Evolutionary conservation across 768 basidiomycete genomes (phyloP), one percentile per base, ranked within the genome.

Genomic region (Leucosporidium yakuticum): DNA sequence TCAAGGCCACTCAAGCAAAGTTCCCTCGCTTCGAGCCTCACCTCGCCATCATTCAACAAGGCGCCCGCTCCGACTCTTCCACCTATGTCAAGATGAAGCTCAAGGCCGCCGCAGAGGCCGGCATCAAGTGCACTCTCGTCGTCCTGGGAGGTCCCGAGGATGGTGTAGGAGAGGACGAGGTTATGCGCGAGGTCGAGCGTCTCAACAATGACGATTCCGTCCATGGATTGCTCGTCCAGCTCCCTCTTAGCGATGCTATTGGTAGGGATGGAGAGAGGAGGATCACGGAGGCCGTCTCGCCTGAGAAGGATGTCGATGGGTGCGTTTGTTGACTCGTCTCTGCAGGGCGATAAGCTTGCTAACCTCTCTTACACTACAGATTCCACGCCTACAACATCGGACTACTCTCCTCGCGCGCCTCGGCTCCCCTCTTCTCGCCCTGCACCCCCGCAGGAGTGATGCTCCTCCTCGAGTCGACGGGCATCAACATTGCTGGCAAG

Each of bases 311-410:
- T 74, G 88, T 99, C 68, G 96, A 99, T 79, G 96, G 93, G 91
- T 93, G 74, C 64, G 83, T 79, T 11, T 56, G n/a, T 21, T 54
- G n/a, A n/a, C 48, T 44, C 57, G 34, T 19, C 25, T 32, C 2
- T 27, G 9, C 36, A 17, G 47, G 55, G 17, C 57, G 23, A 23
- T 9, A 44, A 51, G 23, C 39, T 47, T 20, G 23, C 25, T n/a
- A 9, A 56, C 19, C 56, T 29, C 4, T 29, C 15, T 17, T 56
- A n/a, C 6, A 51, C 47, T 47, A 61, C 70, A 93, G 95, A 32
- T 99, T 99, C 83, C 92, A 97, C 81, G 92, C 95, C 7, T 94
- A 95, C 80, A 99, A 98, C 80, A 96, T 98, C 69, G 95, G 96
- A 21, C 89, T 92, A 74, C 84, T 99, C 55, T 87, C 90, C 56